Evolutionary conservation across 2,329 filamentous ascomycete species (phyloP).

Genomic region (Colletotrichum echinochloae): DNA sequence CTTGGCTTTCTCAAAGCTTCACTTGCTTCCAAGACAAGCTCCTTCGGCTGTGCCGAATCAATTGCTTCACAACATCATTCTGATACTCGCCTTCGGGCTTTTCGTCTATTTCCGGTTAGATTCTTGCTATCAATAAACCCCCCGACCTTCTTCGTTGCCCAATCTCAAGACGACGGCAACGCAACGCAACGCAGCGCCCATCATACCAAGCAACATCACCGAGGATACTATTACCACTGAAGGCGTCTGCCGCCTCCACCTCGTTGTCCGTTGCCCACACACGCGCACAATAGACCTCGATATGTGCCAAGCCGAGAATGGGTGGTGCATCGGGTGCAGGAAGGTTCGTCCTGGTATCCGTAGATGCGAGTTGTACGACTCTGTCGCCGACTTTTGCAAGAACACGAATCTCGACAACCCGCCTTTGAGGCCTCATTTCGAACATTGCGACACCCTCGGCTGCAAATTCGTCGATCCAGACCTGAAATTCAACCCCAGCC

Average conservation of each 20-base stretch:
- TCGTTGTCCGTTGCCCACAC: too few species aligned
- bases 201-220: background rate
- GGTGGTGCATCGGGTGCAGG: background rate
- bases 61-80: background rate
- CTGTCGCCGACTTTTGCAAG: background rate
- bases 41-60: background rate
- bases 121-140: background rate
- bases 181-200: too few species aligned
- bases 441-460: background rate
- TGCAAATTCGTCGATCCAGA: background rate
- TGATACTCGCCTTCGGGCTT: background rate
- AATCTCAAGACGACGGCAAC: background rate
- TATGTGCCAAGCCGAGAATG: background rate
- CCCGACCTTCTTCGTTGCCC: background rate
- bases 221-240: background rate
- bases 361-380: background rate
- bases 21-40: background rate
- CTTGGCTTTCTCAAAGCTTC: background rate
- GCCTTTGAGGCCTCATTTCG: background rate
- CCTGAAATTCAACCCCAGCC: background rate
- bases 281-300: background rate
- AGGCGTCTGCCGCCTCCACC: background rate
- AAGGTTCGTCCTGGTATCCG: background rate
- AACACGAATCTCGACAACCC: background rate
- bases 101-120: background rate